phyloP scores from a whole-genome alignment of 345 rosid genomes.

The Eucalyptus marginata region DNA sequence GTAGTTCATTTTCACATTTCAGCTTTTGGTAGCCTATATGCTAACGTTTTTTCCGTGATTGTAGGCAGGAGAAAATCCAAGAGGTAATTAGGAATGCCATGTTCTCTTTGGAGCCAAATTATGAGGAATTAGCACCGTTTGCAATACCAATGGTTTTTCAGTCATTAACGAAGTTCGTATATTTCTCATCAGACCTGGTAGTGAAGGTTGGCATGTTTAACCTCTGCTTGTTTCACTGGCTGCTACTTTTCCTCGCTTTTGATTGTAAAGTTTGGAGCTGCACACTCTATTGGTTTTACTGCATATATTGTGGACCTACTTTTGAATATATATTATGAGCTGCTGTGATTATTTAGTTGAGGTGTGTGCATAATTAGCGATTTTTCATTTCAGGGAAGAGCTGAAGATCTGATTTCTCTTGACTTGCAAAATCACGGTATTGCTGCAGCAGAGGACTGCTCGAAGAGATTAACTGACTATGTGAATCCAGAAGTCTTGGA shows the following conservation, averaged over 20 bases:
- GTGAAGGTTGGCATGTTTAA: slow-evolving; percentile 15
- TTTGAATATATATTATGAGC: background rate
- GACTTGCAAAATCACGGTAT: slow-evolving; percentile 7
- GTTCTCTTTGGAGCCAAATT: background rate
- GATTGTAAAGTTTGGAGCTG: background rate
- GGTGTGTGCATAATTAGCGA: background rate
- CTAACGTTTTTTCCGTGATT: background rate
- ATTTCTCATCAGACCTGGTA: slow-evolving; percentile 10
- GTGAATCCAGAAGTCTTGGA: slow-evolving; percentile 21
- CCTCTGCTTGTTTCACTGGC: background rate
- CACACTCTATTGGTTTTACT: background rate
- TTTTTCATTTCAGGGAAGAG: slow-evolving; percentile 9
- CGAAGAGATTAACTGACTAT: slow-evolving; percentile 1
- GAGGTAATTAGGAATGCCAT: background rate
- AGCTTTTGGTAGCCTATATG: background rate
- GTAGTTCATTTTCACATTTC: background rate
- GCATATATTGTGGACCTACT: background rate
- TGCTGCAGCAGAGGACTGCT: slow-evolving; percentile 31
- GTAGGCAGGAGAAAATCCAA: slow-evolving; percentile 21
- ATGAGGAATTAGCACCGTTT: slow-evolving; percentile 18
- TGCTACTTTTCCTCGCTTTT: background rate
- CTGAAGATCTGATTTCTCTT: slow-evolving; percentile 20
- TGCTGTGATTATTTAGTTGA: background rate
- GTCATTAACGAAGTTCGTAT: slow-evolving; percentile 18
- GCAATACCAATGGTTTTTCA: slow-evolving; percentile 6